Percentiles rank a stretch among this genome's conserved stretches.
These are phyloP conservation scores for Pilasporangium apinafurcum DNA, from an alignment of 352 stramenopile species.

Conservation along the genomic window DNA sequence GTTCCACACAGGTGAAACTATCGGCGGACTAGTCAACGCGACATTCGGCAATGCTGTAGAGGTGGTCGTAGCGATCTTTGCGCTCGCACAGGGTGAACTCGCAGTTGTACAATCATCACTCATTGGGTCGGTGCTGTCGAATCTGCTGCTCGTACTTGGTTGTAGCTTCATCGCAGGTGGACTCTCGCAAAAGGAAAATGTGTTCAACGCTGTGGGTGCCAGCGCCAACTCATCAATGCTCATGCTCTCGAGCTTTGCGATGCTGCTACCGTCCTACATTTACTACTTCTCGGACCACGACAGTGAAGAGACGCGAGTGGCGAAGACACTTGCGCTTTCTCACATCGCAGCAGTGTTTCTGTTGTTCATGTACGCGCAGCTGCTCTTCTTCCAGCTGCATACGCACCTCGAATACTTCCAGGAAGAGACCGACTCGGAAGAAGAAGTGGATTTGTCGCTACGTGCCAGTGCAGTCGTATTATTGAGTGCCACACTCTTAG, in stretches of 20 bases:
- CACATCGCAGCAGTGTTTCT: constrained; percentile 76
- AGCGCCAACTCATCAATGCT: constrained; percentile 94
- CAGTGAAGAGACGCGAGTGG: constrained; percentile 55
- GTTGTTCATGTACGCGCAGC: constrained; percentile 91
- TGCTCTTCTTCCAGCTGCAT: constrained; percentile 95
- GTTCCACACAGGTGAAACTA: constrained; percentile 95
- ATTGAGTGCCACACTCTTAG: constrained; percentile 79
- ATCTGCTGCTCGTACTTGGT: constrained; percentile 96
- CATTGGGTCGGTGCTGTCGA: constrained; percentile 97
- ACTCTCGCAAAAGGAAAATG: constrained; percentile 69
- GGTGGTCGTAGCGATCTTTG: constrained; percentile 94
- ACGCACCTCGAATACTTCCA: constrained; percentile 94
- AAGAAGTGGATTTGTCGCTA: constrained; percentile 80
- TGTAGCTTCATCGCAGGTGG: constrained; percentile 93
- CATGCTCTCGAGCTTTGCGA: constrained; percentile 90
- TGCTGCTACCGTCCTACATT: constrained; percentile 92
- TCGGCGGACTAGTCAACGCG: constrained; percentile 96
- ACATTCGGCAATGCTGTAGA: constrained; percentile 98
- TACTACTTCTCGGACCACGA: constrained; percentile 83
- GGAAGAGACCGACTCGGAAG: constrained; percentile 41
- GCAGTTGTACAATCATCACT: constrained; percentile 96
- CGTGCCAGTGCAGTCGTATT: constrained; percentile 77
- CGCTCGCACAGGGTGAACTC: constrained; percentile 91
- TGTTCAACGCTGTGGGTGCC: constrained; percentile 91
- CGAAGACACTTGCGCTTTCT: constrained; percentile 71